Conservation (phyloP, 2,329 filamentous ascomycete species). For the Sporothrix luriei region DNA sequence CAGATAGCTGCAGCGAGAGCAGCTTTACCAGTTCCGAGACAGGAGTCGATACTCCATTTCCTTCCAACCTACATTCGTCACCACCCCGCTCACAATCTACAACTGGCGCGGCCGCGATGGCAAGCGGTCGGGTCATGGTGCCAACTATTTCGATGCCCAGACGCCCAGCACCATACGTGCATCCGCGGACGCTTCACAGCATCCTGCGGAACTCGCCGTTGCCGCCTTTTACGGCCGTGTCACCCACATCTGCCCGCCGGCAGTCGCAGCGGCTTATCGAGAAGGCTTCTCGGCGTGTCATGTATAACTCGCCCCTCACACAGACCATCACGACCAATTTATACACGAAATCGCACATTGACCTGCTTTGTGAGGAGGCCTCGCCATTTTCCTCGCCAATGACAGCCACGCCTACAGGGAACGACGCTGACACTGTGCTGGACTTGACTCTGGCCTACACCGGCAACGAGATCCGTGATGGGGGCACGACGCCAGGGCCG, state of each 20-base stretch:
- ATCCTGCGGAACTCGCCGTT: slow-evolving; percentile 69
- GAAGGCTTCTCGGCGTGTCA: slow-evolving; percentile 59
- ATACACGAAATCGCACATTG: slow-evolving; percentile 65
- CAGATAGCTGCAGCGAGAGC: slow-evolving; percentile 23
- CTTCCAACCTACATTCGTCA: slow-evolving; percentile 8
- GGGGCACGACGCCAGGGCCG: slow-evolving; percentile 63
- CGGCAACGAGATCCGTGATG: slow-evolving; percentile 59
- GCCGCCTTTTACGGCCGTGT: slow-evolving; percentile 54
- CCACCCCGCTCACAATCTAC: slow-evolving; percentile 20
- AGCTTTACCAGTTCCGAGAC: slow-evolving; percentile 21
- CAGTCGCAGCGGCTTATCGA: slow-evolving; percentile 59
- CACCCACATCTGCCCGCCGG: slow-evolving; percentile 57
- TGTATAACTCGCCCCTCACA: slow-evolving; percentile 64
- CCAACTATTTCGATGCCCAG: slow-evolving; percentile 40
- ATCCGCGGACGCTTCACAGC: slow-evolving; percentile 61
- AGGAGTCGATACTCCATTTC: slow-evolving; percentile 11
- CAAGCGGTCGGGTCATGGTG: slow-evolving; percentile 46
- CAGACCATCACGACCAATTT: slow-evolving; percentile 65
- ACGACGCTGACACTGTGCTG: slow-evolving; percentile 49
- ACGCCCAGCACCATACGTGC: slow-evolving; percentile 56
- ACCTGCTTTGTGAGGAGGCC: slow-evolving; percentile 61
- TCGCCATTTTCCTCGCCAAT: slow-evolving; percentile 50
- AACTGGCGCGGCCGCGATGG: slow-evolving; percentile 36
- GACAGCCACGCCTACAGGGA: slow-evolving; percentile 40
- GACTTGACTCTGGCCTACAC: slow-evolving; percentile 57